Percentiles rank a stretch among this genome's conserved stretches.
Conservation (phyloP, 768 basidiomycete genomes). For the Gymnopilus junonius region DNA sequence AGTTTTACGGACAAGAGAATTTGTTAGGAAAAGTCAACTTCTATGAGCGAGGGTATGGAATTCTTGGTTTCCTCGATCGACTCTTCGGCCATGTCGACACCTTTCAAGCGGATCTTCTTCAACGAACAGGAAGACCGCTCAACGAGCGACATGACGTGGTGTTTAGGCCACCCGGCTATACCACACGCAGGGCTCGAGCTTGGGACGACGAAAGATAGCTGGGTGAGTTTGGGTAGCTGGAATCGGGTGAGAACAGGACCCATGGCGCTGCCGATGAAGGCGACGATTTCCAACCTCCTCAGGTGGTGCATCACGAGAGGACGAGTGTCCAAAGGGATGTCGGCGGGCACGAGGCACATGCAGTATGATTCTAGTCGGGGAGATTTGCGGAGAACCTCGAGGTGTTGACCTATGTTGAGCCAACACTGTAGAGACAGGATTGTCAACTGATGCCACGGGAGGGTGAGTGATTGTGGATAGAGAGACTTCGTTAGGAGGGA, state of each 20-base stretch:
- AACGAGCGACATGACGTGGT: slow-evolving; percentile 19
- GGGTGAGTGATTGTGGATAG: slow-evolving; percentile 18
- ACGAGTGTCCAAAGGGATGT: slow-evolving; percentile 6
- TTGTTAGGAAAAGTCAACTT: neutral
- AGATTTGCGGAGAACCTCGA: slow-evolving; percentile 28
- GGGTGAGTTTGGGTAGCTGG: slow-evolving; percentile 22
- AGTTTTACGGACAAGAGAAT: neutral
- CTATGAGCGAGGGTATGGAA: slow-evolving; percentile 12
- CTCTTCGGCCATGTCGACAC: slow-evolving; percentile 12
- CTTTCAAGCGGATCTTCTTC: slow-evolving; percentile 16
- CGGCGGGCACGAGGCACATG: slow-evolving; percentile 23
- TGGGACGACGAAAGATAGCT: slow-evolving; percentile 25
- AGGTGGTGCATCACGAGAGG: slow-evolving; percentile 20
- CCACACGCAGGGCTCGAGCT: slow-evolving; percentile 25
- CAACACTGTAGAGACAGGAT: slow-evolving; percentile 25
- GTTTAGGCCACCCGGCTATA: slow-evolving; percentile 23
- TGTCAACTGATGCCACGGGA: slow-evolving; percentile 24
- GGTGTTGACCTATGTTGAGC: slow-evolving; percentile 28
- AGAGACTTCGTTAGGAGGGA: slow-evolving; percentile 23
- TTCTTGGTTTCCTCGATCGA: slow-evolving; percentile 11
- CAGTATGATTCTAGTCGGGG: slow-evolving; percentile 26
- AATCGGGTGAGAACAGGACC: slow-evolving; percentile 25
- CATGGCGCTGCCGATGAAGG: slow-evolving; percentile 22
- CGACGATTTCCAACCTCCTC: slow-evolving; percentile 21
- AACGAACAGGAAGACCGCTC: slow-evolving; percentile 24